Evolutionary conservation across 768 basidiomycete species (phyloP).

Genomic region (Russula ochroleuca): DNA sequence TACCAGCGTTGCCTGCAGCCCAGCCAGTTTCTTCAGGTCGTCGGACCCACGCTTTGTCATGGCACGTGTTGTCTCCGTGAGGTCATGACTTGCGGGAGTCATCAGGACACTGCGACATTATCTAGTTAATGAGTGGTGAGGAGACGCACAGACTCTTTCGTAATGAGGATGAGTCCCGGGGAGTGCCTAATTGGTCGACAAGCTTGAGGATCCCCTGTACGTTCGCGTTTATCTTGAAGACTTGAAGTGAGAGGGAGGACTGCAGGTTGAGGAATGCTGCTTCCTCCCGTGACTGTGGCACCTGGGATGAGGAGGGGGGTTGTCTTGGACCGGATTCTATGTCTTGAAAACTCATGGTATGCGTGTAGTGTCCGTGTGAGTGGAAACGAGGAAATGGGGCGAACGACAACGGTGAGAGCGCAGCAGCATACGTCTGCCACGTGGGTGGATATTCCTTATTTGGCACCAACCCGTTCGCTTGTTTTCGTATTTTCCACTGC

Average conservation of each 20-base stretch:
- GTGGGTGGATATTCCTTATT: slow-evolving; percentile 6
- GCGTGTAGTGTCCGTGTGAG: neutral
- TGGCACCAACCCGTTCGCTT: neutral
- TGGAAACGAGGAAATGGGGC: no score
- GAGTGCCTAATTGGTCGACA: slow-evolving; percentile 93
- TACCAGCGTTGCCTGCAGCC: slow-evolving; percentile 59
- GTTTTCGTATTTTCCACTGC: no score
- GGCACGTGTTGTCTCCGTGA: slow-evolving; percentile 89
- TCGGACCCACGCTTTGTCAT: slow-evolving; percentile 94
- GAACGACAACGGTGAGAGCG: neutral
- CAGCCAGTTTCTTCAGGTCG: slow-evolving; percentile 84
- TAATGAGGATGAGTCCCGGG: slow-evolving; percentile 70
- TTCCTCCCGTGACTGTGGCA: slow-evolving; percentile 54
- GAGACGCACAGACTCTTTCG: slow-evolving; percentile 80
- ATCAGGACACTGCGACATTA: neutral
- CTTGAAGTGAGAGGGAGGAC: slow-evolving; percentile 80
- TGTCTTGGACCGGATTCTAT: slow-evolving; percentile 44
- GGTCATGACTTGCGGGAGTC: slow-evolving; percentile 62
- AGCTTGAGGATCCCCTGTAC: slow-evolving; percentile 91
- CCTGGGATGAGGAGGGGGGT: slow-evolving; percentile 30
- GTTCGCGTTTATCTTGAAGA: slow-evolving; percentile 98
- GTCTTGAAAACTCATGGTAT: slow-evolving; percentile 48
- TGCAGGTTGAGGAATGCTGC: slow-evolving; percentile 71
- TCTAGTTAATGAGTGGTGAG: neutral
- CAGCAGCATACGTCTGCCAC: neutral